These are phyloP conservation scores for Sungouiella blattae DNA, from an alignment of 805 yeast species.

Conservation along the genomic window DNA sequence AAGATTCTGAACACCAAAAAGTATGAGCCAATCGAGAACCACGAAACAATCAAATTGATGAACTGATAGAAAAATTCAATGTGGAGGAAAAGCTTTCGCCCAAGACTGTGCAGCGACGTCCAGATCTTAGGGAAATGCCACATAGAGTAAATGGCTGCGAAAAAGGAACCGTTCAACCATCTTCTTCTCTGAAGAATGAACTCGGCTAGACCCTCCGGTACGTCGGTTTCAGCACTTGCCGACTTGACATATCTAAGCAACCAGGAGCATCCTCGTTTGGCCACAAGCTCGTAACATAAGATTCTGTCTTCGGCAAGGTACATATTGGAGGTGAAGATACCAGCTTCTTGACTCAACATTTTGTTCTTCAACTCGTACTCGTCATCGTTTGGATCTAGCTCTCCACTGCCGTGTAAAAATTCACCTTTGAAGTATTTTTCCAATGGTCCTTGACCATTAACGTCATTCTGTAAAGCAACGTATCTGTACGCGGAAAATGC, in stretches of 20 bases:
- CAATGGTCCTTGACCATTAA: constrained; percentile 53
- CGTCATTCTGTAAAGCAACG: constrained; percentile 54
- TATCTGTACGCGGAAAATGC: constrained; percentile 66
- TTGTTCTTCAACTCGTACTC: constrained; percentile 37
- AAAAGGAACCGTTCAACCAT: constrained; percentile 69
- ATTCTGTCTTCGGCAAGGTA: constrained; percentile 69
- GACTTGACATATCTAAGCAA: constrained; percentile 59
- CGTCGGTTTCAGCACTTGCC: constrained; percentile 67
- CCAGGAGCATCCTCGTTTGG: constrained; percentile 57
- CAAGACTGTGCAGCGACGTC: constrained; percentile 49
- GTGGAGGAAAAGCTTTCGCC: constrained; percentile 49
- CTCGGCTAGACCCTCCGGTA: constrained; percentile 60
- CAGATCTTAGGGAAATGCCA: constrained; percentile 55
- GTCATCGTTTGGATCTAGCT: constrained; percentile 56
- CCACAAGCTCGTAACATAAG: constrained; percentile 61
- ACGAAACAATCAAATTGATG: constrained; percentile 50
- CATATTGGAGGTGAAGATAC: constrained; percentile 65
- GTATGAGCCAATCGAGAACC: constrained; percentile 64
- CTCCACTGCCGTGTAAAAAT: constrained; percentile 52
- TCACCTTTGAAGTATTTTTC: constrained; percentile 69
- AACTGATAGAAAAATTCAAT: constrained; percentile 56
- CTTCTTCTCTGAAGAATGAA: constrained; percentile 63
- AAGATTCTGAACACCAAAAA: constrained; percentile 61
- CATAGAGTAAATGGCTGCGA: constrained; percentile 57
- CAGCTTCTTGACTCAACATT: constrained; percentile 41